Evolutionary conservation across 192 early-diverging fungal genomes (phyloP).

Genomic region (Spizellomyces punctatus): DNA sequence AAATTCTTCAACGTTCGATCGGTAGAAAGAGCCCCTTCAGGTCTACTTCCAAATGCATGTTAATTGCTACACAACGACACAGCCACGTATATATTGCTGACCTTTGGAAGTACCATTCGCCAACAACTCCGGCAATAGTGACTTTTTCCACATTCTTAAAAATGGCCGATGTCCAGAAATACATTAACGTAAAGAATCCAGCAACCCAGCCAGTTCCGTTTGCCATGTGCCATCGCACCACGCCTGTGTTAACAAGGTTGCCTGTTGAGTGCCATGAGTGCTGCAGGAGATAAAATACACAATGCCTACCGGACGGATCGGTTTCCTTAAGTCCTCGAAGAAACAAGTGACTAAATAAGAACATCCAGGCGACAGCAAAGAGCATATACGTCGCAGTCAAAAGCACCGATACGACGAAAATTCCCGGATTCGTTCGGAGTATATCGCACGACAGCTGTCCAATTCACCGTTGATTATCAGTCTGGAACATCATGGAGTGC

Average conservation of each 20-base stretch:
- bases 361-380: constrained; percentile 68
- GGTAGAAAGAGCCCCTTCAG: constrained; percentile 33
- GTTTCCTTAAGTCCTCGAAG: constrained; percentile 49
- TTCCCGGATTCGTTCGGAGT: constrained; percentile 67
- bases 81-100: constrained; percentile 16
- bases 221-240: constrained; percentile 53
- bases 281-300: background rate
- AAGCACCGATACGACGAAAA: constrained; percentile 64
- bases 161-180: constrained; percentile 75
- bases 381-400: constrained; percentile 58
- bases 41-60: background rate
- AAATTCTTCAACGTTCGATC: constrained; percentile 43
- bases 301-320: constrained; percentile 3
- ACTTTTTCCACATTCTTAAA: constrained; percentile 74
- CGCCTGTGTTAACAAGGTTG: background rate
- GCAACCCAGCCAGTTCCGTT: constrained; percentile 54
- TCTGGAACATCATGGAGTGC: no score
- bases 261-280: background rate
- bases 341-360: constrained; percentile 69
- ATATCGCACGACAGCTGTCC: constrained; percentile 73
- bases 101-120: constrained; percentile 81
- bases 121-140: constrained; percentile 68
- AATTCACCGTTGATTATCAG: no score
- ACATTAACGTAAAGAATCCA: constrained; percentile 66
- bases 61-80: background rate